These are phyloP conservation scores for Boletus rubropictus DNA, from an alignment of 768 basidiomycete genomes.

Conservation along the genomic window DNA sequence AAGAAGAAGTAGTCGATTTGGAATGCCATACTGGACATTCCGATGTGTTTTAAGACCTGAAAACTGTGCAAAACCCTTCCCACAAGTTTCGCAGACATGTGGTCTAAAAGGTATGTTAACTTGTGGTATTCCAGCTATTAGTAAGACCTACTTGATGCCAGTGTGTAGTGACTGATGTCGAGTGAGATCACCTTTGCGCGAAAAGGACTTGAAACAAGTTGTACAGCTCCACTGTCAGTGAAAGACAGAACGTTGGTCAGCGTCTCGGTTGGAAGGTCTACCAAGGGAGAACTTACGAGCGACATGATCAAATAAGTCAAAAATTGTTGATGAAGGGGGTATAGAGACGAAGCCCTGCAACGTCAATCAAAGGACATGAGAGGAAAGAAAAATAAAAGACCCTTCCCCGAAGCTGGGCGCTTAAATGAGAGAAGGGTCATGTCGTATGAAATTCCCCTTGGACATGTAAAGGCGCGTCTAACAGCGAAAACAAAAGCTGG, in stretches of 20 bases:
- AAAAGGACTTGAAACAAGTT: constrained; percentile 46
- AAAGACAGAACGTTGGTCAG: not conserved
- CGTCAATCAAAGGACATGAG: constrained; percentile 26
- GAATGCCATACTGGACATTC: constrained; percentile 56
- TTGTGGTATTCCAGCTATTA: not conserved
- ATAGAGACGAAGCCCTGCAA: constrained; percentile 43
- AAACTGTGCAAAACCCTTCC: constrained; percentile 51
- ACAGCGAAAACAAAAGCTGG: constrained; percentile 23
- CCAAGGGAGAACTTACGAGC: constrained; percentile 13
- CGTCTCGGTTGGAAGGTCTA: not conserved
- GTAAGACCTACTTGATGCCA: constrained; percentile 40
- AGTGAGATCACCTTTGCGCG: constrained; percentile 53
- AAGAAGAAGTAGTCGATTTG: not conserved
- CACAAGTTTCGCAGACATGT: constrained; percentile 46
- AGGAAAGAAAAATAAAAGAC: constrained; percentile 3
- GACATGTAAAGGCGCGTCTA: not conserved
- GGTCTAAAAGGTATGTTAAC: constrained; percentile 35
- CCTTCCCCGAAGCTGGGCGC: not conserved
- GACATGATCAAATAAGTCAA: constrained; percentile 15
- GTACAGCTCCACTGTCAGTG: constrained; percentile 35
- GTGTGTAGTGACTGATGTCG: constrained; percentile 51
- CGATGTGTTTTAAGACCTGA: constrained; percentile 58
- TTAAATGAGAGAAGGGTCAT: constrained; percentile 19
- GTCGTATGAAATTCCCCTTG: constrained; percentile 6
- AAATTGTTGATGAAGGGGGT: constrained; percentile 17